Conservation (phyloP, 805 yeast genomes). For the Barnettozyma sp. region DNA sequence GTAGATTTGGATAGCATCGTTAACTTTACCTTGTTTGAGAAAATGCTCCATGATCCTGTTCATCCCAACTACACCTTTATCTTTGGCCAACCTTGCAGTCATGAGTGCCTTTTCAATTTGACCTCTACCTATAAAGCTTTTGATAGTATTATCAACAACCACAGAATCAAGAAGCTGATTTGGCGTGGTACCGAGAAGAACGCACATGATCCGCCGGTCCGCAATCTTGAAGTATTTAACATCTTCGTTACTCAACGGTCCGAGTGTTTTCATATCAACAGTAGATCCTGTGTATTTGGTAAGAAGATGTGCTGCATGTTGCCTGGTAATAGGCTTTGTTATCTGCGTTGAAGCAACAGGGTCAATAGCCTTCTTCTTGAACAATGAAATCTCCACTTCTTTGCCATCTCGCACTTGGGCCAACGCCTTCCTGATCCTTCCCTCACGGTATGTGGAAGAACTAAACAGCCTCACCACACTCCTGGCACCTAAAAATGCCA, state of each 20-base stretch:
- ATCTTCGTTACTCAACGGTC: constrained; percentile 33
- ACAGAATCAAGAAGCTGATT: constrained; percentile 52
- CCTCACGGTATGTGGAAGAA: neutral
- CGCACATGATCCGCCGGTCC: constrained; percentile 42
- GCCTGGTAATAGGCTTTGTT: constrained; percentile 14
- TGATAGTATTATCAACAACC: constrained; percentile 46
- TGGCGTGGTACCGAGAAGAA: constrained; percentile 52
- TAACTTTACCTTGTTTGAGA: constrained; percentile 34
- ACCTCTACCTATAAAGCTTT: constrained; percentile 43
- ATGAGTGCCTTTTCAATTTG: constrained; percentile 47
- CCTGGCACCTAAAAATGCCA: too few species aligned
- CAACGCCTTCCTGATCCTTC: constrained; percentile 7
- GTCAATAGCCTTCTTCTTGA: constrained; percentile 1
- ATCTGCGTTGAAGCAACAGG: neutral
- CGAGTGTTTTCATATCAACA: constrained; percentile 24
- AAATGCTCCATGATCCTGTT: constrained; percentile 52
- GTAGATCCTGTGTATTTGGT: constrained; percentile 17
- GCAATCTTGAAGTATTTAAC: constrained; percentile 26
- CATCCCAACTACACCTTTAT: constrained; percentile 52
- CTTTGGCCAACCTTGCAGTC: constrained; percentile 40
- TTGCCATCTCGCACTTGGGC: constrained; percentile 8
- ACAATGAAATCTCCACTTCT: constrained; percentile 5
- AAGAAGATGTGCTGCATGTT: constrained; percentile 22
- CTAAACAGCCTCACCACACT: constrained; percentile 1
- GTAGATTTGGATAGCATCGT: constrained; percentile 43